Base-by-base conservation (phyloP, 2,329 filamentous ascomycete species). In the Dactylellina sp. region DNA sequence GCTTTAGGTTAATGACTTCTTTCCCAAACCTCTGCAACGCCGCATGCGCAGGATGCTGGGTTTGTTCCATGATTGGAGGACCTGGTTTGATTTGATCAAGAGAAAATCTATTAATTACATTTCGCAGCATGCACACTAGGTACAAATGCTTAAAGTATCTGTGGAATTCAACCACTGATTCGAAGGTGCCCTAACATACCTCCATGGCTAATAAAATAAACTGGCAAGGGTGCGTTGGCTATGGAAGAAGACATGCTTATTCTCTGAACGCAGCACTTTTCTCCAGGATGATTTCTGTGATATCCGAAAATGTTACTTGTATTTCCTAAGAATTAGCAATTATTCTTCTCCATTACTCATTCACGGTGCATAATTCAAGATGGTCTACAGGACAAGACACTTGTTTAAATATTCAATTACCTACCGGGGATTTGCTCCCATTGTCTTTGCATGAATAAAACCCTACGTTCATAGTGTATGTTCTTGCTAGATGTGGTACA, bases 1-100 rank as follows among this genome's bases (percentile, higher is more conserved):
- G 90, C 77, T 88, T 89, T 46, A 92, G 86, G 75, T 87, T 83
- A 0, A 89, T 91, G 79, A 93, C 91, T 78, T 92, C 89, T 6
- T 80, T 83, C 44, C 90, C 90, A 59, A 92, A 88, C 22, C 83
- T 80, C 76, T 89, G 85, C 2, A 93, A 85, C 62, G 89, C 83
- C 2, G 83, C 79, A 77, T 89, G 91, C 7, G 87, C 90, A 0
- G 89, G 88, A 78, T 93, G 90, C 0, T 86, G 79, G 2, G 83
- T 86, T n/a, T 91, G 84, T 78, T 89, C 89, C 84, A 91, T 89
- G 37, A 91, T 72, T 32, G 68, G 68, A 2, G 68, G 68, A 3
- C 68, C 68, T 72, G n/a, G 55, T 56, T 12, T 25, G 7, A 37
- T 1, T 32, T 32, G 28, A 32, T 32, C n/a, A n/a, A n/a, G n/a